Evolutionary conservation across 2,329 filamentous ascomycete species (phyloP), one percentile per base, ranked within the genome.

Genomic region (Ceratocystis smalleyi): DNA sequence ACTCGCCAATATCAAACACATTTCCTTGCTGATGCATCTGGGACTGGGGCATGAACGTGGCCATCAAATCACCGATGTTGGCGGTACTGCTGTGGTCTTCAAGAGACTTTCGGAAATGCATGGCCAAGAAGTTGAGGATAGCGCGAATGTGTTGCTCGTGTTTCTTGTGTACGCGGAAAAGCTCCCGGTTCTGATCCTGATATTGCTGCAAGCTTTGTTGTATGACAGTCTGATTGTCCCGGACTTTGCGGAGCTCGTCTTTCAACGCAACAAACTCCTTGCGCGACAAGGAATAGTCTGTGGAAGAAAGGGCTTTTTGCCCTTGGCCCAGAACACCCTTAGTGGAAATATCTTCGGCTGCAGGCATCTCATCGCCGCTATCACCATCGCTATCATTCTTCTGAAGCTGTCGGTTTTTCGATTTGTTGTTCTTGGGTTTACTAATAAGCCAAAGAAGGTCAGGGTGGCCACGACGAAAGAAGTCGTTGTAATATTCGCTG

Each of bases 71-170:
- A 64, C 88, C 85, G 51, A 97, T 82, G 67, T 89, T 92, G 71
- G 89, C 84, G 1, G 83, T 79, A 19, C 83, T 82, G 17, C 62
- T 65, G 69, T 92, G 87, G 43, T 91, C 89, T 72, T 96, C 91
- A 61, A 99, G 77, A 68, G 90, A 95, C 71, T 95, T 87, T 68
- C 95, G 88, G 75, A 97, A 99, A 51, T 99, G 92, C 12, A 95
- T 97, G 57, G 92, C 94, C 22, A 99, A 81, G 74, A 99, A 97
- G 61, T 91, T 95, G 51, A 99, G 81, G 67, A 99, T 97, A n/a
- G 92, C 92, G 71, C 96, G 97, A 75, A 99, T 97, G 0, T 92
- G 96, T 72, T 92, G 96, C 72, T 99, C 94, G 71, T 99, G 94
- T n/a, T 94, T 86, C 69, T 92, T 91, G 71, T 67, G 66, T 4